Base-by-base conservation (phyloP, 352 stramenopile species). In the Lagenidium giganteum region DNA sequence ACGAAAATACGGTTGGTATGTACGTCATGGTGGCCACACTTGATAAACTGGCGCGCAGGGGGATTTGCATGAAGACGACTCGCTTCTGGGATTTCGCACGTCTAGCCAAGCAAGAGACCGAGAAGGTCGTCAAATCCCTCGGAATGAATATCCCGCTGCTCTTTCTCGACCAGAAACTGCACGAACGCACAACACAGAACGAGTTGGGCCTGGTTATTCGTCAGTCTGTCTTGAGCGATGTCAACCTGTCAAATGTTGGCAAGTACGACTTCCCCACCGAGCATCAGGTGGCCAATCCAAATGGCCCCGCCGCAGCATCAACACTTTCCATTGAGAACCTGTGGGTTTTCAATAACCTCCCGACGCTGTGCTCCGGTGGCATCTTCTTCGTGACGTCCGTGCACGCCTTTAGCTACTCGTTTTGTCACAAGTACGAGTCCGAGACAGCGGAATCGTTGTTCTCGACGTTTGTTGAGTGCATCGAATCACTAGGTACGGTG, bases 1-100 rank as follows among this genome's bases (percentile, higher is more conserved):
- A 32, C 3, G 36, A 59, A 29, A 51, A 67, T 9, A 32, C 64
- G 4, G 53, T 71, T 6, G 53, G 61, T 16, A 60, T 47, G 43
- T 71, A 62, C 39, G 36, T 43, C 37, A 59, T 54, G 8, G 20
- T 23, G 3, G 17, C n/a, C 12, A 23, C 18, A 9, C 12, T 42
- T 18, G 7, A 5, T 6, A 39, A 22, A 18, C 47, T 37, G 36
- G 27, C 12, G 2, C 12, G 22, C 9, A 24, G n/a, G 14, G 4
- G 20, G 7, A 37, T 42, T 8, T 34, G 36, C 31, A 12, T 34
- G 6, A 21, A 18, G 2, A 32, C 16, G 24, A 36, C 27, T 28
- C 23, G 42, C 8, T 54, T 54, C 26, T 54, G 47, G 47, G 47
- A 54, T 9, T 23, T 54, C 22, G 47, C 47, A 17, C 47, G 47